Evolutionary conservation across 257 asterid genomes (phyloP).

Genomic region (Solanum bulbocastanum): DNA sequence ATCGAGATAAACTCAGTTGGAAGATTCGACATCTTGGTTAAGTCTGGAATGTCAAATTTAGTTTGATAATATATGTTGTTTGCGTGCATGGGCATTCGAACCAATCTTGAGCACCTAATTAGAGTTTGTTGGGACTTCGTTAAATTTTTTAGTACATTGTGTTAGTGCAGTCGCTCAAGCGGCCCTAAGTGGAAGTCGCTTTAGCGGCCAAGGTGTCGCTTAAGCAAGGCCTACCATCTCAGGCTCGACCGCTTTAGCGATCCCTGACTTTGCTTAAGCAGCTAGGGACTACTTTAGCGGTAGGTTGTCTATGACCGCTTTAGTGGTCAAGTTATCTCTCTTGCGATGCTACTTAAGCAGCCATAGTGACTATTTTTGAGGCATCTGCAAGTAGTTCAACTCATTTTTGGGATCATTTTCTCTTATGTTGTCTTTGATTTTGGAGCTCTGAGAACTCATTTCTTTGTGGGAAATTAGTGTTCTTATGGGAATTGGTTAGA

Average conservation of each 20-base stretch:
- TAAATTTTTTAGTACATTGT: neutral
- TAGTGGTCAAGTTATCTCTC: neutral
- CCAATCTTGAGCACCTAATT: neutral
- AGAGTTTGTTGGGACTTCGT: neutral
- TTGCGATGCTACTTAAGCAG: neutral
- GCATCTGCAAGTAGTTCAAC: neutral
- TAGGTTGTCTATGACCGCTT: neutral
- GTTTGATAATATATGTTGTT: neutral
- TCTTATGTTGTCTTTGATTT: neutral
- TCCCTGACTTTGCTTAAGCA: neutral
- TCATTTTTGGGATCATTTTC: neutral
- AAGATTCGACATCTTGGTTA: too few species aligned
- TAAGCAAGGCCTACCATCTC: neutral
- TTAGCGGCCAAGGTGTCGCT: neutral
- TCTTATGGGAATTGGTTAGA: too few species aligned
- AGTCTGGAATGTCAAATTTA: neutral
- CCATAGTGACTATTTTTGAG: neutral
- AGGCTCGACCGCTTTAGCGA: neutral
- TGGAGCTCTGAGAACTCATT: neutral
- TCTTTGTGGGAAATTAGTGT: too few species aligned
- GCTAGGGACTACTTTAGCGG: rapidly evolving
- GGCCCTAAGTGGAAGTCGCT: neutral
- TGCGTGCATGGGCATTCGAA: neutral
- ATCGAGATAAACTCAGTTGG: neutral
- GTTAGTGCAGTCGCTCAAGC: neutral